phyloP scores from a whole-genome alignment of 805 yeast genomes.

The Spathaspora hagerdaliae region DNA sequence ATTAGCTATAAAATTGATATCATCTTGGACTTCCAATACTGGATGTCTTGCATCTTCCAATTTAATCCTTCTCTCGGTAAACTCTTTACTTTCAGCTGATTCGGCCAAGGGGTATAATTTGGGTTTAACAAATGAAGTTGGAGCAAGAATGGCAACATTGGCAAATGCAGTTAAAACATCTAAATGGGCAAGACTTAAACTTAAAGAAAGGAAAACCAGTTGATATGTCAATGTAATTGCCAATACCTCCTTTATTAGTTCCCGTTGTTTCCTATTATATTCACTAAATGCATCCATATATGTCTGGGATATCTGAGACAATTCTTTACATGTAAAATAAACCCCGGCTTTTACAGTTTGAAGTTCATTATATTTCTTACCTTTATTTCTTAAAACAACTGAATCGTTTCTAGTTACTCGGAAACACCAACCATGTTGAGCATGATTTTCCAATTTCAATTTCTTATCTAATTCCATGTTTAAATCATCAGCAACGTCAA shows the following conservation, averaged over 20 bases:
- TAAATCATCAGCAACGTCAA: constrained; percentile 66
- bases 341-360: constrained; percentile 96
- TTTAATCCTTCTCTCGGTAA: constrained; percentile 42
- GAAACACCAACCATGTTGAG: constrained; percentile 90
- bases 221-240: constrained; percentile 76
- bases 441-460: constrained; percentile 84
- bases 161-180: constrained; percentile 89
- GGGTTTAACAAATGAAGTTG: constrained; percentile 77
- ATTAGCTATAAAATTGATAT: constrained; percentile 83
- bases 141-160: constrained; percentile 72
- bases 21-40: constrained; percentile 89
- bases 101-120: constrained; percentile 52
- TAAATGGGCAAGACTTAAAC: constrained; percentile 61
- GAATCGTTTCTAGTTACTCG: constrained; percentile 90
- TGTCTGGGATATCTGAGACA: constrained; percentile 57
- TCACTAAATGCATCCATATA: constrained; percentile 57
- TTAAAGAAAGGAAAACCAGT: constrained; percentile 68
- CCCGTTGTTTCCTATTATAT: constrained; percentile 71
- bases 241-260: constrained; percentile 79
- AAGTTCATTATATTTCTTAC: constrained; percentile 64
- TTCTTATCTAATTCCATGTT: constrained; percentile 83
- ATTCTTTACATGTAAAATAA: constrained; percentile 71
- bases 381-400: constrained; percentile 58
- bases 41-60: constrained; percentile 89
- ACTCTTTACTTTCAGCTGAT: constrained; percentile 15